Percentiles rank a stretch among this genome's conserved stretches.
Evolutionary conservation across 805 yeast genomes (phyloP).

Genomic region (Wickerhamiella spandovensis): DNA sequence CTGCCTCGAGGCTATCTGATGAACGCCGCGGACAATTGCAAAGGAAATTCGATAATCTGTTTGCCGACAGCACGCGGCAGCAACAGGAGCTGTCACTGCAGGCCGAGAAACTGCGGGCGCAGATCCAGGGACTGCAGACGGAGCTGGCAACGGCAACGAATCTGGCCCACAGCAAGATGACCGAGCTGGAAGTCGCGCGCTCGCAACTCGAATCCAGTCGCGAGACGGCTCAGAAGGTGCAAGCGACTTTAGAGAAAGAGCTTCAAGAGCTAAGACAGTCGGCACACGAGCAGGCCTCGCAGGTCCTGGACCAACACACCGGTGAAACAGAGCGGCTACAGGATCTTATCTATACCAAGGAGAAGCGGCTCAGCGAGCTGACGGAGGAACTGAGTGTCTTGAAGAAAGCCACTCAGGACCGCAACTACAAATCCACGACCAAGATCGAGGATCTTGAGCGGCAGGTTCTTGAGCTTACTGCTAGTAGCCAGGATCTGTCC

Average conservation of each 20-base stretch:
- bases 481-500: background rate
- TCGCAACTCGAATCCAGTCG: background rate
- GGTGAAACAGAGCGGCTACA: background rate
- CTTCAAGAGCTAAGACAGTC: background rate
- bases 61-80: background rate
- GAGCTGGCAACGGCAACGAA: background rate
- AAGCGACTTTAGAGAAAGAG: background rate
- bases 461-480: background rate
- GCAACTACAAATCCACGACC: background rate
- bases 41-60: background rate
- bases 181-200: background rate
- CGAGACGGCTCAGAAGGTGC: background rate
- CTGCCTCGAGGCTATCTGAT: background rate
- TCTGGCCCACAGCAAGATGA: conserved; percentile 1
- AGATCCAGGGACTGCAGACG: background rate
- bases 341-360: background rate
- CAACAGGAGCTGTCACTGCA: background rate
- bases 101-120: background rate
- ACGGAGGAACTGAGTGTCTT: background rate
- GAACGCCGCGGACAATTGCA: background rate
- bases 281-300: background rate
- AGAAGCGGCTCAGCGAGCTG: background rate
- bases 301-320: background rate
- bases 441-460: background rate
- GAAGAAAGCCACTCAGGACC: background rate